Evolutionary conservation across 2,329 filamentous ascomycete genomes (phyloP), one percentile per base, ranked within the genome.

Genomic region (Elsinoe arachidis): DNA sequence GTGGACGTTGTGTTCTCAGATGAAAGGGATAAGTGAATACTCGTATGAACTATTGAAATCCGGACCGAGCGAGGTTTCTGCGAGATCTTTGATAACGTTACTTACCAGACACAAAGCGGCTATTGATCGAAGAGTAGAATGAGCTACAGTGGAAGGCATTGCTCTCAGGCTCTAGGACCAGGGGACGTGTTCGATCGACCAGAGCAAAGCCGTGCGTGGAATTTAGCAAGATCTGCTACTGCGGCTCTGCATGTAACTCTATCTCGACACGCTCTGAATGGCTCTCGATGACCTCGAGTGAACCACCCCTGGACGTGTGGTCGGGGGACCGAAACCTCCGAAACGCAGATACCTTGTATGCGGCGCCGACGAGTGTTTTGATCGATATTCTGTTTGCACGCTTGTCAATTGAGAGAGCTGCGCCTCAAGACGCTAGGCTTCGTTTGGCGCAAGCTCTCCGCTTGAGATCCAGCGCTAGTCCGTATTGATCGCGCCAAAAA

Each of bases 261-360:
- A 30, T 30, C 21, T 46, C n/a, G 41, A 49, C 44, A 49, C 44
- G 44, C 30, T 26, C 44, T 33, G 44, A 26, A 49, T 15, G 15
- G 14, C 23, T 47, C 23, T 15, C 33, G 2, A 51, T 15, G 33
- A 15, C 33, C 5, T 34, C 15, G 46, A 34, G 26, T 6, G 33
- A 34, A 30, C 34, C 12, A n/a, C 33, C 46, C 46, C 17, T 34
- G 26, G 26, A 34, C 10, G 46, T 14, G 19, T 15, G 33, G 19
- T 39, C 12, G 17, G 12, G 5, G 26, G 49, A 53, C 49, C 34
- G 34, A 39, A 39, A 23, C 7, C 23, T 53, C 19, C 49, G 49
- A 53, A 53, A 53, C 49, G 49, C 12, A 46, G 21, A 46, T 15
- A 34, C 33, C 19, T n/a, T 51, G 46, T 51, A 14, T n/a, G 30